Conservation (phyloP, 1,139 yeast genomes). For the Lipomyces yarrowii region DNA sequence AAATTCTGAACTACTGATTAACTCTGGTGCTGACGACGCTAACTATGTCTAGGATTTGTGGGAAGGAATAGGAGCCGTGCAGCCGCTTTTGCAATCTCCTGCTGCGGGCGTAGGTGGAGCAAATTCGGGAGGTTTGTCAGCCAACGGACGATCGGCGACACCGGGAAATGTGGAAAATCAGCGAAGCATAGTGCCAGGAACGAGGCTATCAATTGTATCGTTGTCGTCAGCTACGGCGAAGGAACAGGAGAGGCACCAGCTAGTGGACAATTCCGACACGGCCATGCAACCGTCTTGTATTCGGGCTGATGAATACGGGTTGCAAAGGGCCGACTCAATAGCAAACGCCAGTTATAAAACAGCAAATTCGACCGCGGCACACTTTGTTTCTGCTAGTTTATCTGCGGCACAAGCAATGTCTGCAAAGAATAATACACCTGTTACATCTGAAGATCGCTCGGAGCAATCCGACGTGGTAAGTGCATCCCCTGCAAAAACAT, state of each 20-base stretch:
- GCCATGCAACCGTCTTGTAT: background rate
- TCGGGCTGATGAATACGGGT: background rate
- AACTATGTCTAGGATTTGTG: background rate
- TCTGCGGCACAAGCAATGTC: background rate
- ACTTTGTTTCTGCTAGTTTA: background rate
- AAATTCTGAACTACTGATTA: background rate
- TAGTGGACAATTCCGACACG: background rate
- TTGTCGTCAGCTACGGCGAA: background rate
- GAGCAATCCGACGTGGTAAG: background rate
- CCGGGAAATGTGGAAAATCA: background rate
- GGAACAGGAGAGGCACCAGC: background rate
- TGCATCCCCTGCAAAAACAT: background rate
- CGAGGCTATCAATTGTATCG: background rate
- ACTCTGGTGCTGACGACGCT: background rate
- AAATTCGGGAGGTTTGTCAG: background rate
- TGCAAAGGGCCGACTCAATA: background rate
- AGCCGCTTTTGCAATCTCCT: background rate
- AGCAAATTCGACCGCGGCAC: background rate
- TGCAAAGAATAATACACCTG: background rate
- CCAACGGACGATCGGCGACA: background rate
- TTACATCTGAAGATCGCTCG: background rate
- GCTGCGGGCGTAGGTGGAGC: background rate
- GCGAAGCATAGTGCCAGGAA: background rate
- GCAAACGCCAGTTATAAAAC: background rate
- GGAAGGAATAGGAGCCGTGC: background rate